phyloP scores from a whole-genome alignment of 805 yeast genomes.

The Candida chilensis region DNA sequence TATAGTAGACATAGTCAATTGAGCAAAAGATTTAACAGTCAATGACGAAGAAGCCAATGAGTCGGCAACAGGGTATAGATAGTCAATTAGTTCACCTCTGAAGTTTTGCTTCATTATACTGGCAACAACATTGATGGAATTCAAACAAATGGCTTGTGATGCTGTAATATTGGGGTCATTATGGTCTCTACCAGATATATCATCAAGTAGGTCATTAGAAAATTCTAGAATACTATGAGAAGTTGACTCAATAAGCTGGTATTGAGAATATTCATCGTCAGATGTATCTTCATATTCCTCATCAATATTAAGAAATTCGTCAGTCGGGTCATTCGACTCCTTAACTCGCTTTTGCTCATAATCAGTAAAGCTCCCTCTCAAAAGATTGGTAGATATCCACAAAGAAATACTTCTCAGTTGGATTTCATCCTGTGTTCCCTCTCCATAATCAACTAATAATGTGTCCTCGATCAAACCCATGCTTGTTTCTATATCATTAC shows the following conservation, averaged over 20 bases:
- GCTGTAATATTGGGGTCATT: conserved; percentile 9
- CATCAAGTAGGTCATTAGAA: conserved; percentile 33
- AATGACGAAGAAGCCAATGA: conserved; percentile 51
- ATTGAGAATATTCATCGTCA: conserved; percentile 2
- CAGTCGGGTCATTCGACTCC: too few species aligned
- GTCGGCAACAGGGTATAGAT: conserved; percentile 65
- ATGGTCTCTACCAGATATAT: conserved; percentile 11
- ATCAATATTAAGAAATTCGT: conserved; percentile 16
- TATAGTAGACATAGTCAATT: conserved; percentile 39
- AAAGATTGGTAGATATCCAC: not conserved
- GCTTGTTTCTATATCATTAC: not conserved
- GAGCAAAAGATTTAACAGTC: conserved; percentile 39
- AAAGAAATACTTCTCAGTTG: not conserved
- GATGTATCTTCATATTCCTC: conserved; percentile 7
- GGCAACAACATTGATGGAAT: conserved; percentile 27
- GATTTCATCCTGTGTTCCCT: not conserved
- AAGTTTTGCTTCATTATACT: conserved; percentile 22
- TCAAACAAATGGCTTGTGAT: conserved; percentile 30
- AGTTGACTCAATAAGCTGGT: not conserved
- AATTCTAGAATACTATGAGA: conserved; percentile 17
- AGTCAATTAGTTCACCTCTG: conserved; percentile 54
- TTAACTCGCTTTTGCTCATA: too few species aligned
- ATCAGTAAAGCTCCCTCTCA: too few species aligned
- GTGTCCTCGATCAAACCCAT: not conserved
- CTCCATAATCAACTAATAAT: not conserved